Conservation (phyloP, 2,329 filamentous ascomycete species). For the Venturia oleaginea region DNA sequence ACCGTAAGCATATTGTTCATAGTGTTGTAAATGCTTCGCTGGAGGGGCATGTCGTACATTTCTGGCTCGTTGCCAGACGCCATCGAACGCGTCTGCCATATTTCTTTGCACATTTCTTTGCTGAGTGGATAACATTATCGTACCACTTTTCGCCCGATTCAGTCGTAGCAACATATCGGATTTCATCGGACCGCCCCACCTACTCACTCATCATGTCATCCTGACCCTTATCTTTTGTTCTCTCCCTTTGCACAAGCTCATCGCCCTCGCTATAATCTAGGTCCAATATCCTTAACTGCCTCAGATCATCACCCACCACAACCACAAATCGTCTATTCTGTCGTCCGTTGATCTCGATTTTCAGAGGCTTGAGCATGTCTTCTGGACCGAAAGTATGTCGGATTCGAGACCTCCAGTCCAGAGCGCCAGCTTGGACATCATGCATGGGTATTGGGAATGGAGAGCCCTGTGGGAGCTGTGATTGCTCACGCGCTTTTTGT, state of each 20-base stretch:
- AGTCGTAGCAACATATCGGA: too few species aligned
- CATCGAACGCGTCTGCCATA: too few species aligned
- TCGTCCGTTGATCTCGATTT: slow-evolving; percentile 47
- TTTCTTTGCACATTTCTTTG: too few species aligned
- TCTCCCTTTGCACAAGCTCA: slow-evolving; percentile 18
- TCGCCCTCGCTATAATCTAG: slow-evolving; percentile 33
- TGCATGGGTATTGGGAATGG: background rate
- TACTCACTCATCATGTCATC: slow-evolving; percentile 1
- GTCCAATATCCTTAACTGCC: slow-evolving; percentile 49
- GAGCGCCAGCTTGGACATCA: background rate
- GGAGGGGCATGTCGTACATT: too few species aligned
- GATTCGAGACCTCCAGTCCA: background rate
- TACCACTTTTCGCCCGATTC: too few species aligned
- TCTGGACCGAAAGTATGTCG: slow-evolving; percentile 30
- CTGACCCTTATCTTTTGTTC: slow-evolving; percentile 10
- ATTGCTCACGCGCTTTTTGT: background rate
- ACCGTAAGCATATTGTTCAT: too few species aligned
- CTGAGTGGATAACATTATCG: too few species aligned
- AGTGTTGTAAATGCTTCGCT: too few species aligned
- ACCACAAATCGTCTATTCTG: slow-evolving; percentile 44
- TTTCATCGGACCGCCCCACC: too few species aligned
- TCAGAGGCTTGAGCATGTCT: slow-evolving; percentile 39
- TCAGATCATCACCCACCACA: slow-evolving; percentile 44
- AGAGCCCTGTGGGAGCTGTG: background rate
- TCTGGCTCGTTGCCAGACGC: too few species aligned